A percentile compares a stretch with the other conserved stretches of the same genome.
phyloP scores from a whole-genome alignment of 2,329 filamentous ascomycete species.

The Fusarium nisikadoi region DNA sequence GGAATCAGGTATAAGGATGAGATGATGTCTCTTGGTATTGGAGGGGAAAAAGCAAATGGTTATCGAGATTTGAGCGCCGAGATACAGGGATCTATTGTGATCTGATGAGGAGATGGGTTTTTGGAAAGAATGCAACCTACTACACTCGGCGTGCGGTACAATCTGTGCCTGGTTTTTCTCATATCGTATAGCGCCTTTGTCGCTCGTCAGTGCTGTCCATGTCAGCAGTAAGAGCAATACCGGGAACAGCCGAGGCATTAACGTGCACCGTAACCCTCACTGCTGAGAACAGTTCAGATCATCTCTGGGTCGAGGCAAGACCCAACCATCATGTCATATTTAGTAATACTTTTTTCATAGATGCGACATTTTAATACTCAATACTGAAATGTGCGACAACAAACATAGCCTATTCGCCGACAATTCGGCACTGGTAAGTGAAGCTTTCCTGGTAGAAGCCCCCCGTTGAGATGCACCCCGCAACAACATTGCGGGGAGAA shows the following conservation, averaged over 20 bases:
- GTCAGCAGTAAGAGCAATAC: neutral
- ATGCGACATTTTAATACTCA: neutral
- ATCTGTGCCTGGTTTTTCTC: neutral
- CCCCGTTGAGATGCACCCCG: neutral
- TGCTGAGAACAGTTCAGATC: constrained; percentile 1
- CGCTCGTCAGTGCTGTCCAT: neutral
- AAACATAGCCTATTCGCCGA: fast-evolving
- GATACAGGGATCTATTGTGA: neutral
- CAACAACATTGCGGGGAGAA: neutral
- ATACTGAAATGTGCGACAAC: neutral
- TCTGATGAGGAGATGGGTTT: neutral
- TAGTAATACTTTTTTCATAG: neutral
- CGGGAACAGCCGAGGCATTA: constrained; percentile 9
- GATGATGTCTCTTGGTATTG: neutral
- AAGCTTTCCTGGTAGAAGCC: fast-evolving
- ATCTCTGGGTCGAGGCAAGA: neutral
- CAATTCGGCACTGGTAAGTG: fast-evolving
- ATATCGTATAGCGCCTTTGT: neutral
- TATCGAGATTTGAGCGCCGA: neutral
- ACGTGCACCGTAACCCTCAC: neutral
- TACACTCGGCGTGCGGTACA: neutral
- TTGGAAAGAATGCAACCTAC: constrained; percentile 10
- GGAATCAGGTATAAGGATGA: neutral
- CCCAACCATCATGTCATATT: neutral
- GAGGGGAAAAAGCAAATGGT: neutral